Evolutionary conservation across 352 stramenopile genomes (phyloP), one percentile per base, ranked within the genome.

Genomic region (Globisporangium middletonii): DNA sequence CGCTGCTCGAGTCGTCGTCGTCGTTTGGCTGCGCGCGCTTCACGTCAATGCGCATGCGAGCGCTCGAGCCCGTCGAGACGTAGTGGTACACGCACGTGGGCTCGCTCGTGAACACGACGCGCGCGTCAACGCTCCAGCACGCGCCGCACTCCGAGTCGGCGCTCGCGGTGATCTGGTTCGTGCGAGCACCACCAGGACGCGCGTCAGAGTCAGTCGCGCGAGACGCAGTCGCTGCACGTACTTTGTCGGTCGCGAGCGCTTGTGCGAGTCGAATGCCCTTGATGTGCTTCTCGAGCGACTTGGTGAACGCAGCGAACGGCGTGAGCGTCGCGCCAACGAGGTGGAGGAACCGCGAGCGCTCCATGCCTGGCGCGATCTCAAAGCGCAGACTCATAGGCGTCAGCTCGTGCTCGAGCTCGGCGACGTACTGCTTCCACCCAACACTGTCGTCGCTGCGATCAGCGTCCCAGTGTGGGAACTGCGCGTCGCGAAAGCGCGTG

Each of bases 51-150:
- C 67, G 72, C 33, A 85, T 60, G 16, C 68, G 67, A 38, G 73
- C 64, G 23, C 71, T 77, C 4, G 67, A 71, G 1, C 79, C 82
- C 4, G 79, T 85, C 2, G 76, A 86, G 13, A 83, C 51, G 57
- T 88, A 89, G 43, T 79, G 62, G 46, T 80, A 88, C n/a, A 77
- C 61, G 2, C 51, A 72, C 6, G 50, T 48, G 4, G 33, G 50
- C 27, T 89, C 78, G 42, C 82, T 67, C 3, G 70, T 65, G 53
- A 92, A 90, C 4, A 59, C 46, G 8, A 90, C 50, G 49, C 57
- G 51, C 0, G 68, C 82, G 58, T 92, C 82, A 18, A 90, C 64
- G 50, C 69, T 78, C 82, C 82, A 92, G 48, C 76, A 68, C 2
- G 49, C 47, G 15, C 61, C 63, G 37, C 66, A 73, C 27, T 64